A percentile compares a stretch with the other conserved stretches of the same genome.
phyloP scores from a whole-genome alignment of 202 grass and related monocot species.

The Digitaria exilis region DNA sequence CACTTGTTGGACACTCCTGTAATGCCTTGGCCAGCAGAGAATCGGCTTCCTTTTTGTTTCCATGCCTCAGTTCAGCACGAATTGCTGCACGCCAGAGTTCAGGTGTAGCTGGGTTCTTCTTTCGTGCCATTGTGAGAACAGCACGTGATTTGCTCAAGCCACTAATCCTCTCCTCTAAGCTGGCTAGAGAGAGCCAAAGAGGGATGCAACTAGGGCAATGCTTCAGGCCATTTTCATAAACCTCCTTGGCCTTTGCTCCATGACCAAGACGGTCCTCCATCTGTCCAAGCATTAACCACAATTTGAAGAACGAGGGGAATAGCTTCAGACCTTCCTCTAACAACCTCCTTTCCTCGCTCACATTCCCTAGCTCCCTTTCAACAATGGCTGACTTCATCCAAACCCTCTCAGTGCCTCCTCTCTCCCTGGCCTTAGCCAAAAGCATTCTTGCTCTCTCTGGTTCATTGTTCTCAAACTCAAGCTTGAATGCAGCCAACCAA shows the following conservation, averaged over 20 bases:
- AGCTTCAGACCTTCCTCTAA: slow-evolving; percentile 84
- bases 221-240: slow-evolving; percentile 79
- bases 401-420: slow-evolving; percentile 92
- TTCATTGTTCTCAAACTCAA: slow-evolving; percentile 96
- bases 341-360: slow-evolving; percentile 72
- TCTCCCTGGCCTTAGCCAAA: slow-evolving; percentile 88
- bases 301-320: slow-evolving; percentile 84
- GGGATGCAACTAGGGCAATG: slow-evolving; percentile 70
- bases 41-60: slow-evolving; percentile 86
- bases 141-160: slow-evolving; percentile 89
- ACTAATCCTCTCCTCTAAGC: slow-evolving; percentile 76
- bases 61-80: slow-evolving; percentile 73
- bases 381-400: slow-evolving; percentile 97
- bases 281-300: slow-evolving; percentile 96
- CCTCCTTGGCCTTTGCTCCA: slow-evolving; percentile 64
- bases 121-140: slow-evolving; percentile 85
- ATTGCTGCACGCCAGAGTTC: slow-evolving; percentile 94
- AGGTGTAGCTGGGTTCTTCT: slow-evolving; percentile 83
- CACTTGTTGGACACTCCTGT: slow-evolving; percentile 90
- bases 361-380: slow-evolving; percentile 80
- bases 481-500: slow-evolving; percentile 94
- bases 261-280: slow-evolving; percentile 78
- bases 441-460: slow-evolving; percentile 93
- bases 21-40: slow-evolving; percentile 81
- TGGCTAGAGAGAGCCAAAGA: slow-evolving; percentile 86